Percentiles rank a stretch among this genome's conserved stretches.
Conservation (phyloP, 176 grass and related monocot genomes). For the Tillandsia fasciculata region DNA sequence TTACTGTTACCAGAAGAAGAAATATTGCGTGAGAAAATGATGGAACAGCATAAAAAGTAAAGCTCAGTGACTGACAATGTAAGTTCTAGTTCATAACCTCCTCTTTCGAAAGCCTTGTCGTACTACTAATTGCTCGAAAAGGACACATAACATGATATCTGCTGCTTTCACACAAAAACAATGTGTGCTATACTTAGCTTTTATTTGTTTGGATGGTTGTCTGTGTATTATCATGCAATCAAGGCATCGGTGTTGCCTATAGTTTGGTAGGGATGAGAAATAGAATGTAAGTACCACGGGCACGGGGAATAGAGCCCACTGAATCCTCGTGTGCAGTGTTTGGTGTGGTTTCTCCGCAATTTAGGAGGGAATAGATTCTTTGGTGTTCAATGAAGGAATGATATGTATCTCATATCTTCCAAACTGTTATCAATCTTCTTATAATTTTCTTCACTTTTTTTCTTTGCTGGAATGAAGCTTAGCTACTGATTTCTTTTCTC, state of each 20-base stretch:
- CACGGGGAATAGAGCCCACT: not conserved
- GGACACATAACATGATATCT: slow-evolving; percentile 18
- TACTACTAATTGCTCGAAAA: slow-evolving; percentile 21
- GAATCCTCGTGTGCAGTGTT: not conserved
- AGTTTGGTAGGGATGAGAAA: not conserved
- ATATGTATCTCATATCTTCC: not conserved
- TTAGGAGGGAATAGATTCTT: not conserved
- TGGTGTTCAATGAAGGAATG: not conserved
- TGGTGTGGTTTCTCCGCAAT: slow-evolving; percentile 1
- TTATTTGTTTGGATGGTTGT: slow-evolving; percentile 26
- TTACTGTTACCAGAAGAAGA: not conserved
- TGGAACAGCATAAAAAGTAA: slow-evolving; percentile 14
- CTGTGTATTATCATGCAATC: slow-evolving; percentile 14
- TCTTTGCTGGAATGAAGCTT: no score
- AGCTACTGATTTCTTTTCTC: no score
- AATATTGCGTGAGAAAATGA: not conserved
- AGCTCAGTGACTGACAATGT: slow-evolving; percentile 25
- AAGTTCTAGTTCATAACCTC: slow-evolving; percentile 17
- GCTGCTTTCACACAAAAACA: slow-evolving; percentile 18
- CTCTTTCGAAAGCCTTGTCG: slow-evolving; percentile 8
- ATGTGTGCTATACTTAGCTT: slow-evolving; percentile 24
- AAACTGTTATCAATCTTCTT: not conserved
- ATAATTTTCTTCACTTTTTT: no score
- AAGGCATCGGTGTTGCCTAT: slow-evolving; percentile 13
- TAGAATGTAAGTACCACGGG: slow-evolving; percentile 5